These are phyloP conservation scores for Shiraia bambusicola DNA, from an alignment of 2,329 filamentous ascomycete species.

Conservation along the genomic window DNA sequence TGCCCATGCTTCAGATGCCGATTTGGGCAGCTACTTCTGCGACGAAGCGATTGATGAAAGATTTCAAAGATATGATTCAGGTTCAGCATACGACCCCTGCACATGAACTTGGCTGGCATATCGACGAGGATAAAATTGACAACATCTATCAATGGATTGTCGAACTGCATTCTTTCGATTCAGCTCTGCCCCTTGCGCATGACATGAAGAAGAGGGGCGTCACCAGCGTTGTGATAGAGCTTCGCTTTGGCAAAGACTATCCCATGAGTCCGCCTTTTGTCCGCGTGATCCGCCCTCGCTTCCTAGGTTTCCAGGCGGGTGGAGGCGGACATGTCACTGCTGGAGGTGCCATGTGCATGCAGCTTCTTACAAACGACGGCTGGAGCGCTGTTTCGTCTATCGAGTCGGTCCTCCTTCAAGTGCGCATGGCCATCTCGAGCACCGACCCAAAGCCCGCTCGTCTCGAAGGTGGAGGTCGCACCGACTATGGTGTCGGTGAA, in stretches of 20 bases:
- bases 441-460: slow-evolving; percentile 70
- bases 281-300: slow-evolving; percentile 77
- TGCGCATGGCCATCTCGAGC: slow-evolving; percentile 73
- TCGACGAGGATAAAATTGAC: slow-evolving; percentile 64
- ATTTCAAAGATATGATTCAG: slow-evolving; percentile 65
- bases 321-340: slow-evolving; percentile 84
- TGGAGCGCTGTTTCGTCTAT: slow-evolving; percentile 75
- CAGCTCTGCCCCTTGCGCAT: slow-evolving; percentile 64
- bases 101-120: slow-evolving; percentile 79
- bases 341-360: slow-evolving; percentile 81
- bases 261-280: slow-evolving; percentile 82
- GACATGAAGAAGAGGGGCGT: slow-evolving; percentile 68
- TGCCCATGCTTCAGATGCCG: slow-evolving; percentile 68
- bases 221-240: slow-evolving; percentile 73
- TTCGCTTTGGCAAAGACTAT: slow-evolving; percentile 76
- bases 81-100: slow-evolving; percentile 62
- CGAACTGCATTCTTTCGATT: slow-evolving; percentile 80
- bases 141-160: slow-evolving; percentile 93
- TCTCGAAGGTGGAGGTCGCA: slow-evolving; percentile 48
- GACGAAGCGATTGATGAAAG: slow-evolving; percentile 63
- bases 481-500: slow-evolving; percentile 67
- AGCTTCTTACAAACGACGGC: slow-evolving; percentile 78
- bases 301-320: slow-evolving; percentile 68
- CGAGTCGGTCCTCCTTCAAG: slow-evolving; percentile 77
- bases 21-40: slow-evolving; percentile 64